phyloP scores from a whole-genome alignment of 2,329 filamentous ascomycete species.

The Xenoacremonium recifei region DNA sequence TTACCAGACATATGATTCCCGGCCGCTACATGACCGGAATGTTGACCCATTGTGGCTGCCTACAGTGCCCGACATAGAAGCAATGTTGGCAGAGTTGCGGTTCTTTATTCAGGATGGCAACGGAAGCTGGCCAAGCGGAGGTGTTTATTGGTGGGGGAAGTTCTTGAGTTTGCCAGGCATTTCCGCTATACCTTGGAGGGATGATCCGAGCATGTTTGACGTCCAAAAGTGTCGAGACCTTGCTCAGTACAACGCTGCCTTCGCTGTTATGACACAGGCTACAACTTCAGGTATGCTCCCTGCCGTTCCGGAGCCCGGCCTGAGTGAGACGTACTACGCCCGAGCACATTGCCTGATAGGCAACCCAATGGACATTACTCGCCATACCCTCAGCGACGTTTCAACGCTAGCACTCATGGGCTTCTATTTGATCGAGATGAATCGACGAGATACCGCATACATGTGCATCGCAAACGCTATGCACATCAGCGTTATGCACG shows the following conservation, averaged over 20 bases:
- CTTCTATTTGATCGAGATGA: slow-evolving; percentile 48
- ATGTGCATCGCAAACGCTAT: slow-evolving; percentile 47
- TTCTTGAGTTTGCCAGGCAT: no score
- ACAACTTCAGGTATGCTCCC: slow-evolving; percentile 15
- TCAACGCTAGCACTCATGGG: slow-evolving; percentile 46
- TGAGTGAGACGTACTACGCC: slow-evolving; percentile 45
- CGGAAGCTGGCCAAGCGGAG: slow-evolving; percentile 41
- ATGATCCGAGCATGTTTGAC: background rate
- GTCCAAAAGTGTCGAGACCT: slow-evolving; percentile 32
- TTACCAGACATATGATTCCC: slow-evolving; percentile 48
- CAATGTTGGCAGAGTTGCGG: slow-evolving; percentile 40
- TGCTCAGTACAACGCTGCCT: slow-evolving; percentile 45
- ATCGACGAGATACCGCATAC: slow-evolving; percentile 48
- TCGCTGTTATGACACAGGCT: slow-evolving; percentile 39
- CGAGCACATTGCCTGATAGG: slow-evolving; percentile 43
- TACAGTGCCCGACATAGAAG: slow-evolving; percentile 32
- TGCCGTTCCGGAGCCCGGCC: slow-evolving; percentile 24
- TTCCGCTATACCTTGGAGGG: no score
- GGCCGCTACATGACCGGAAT: slow-evolving; percentile 35
- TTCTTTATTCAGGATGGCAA: slow-evolving; percentile 46
- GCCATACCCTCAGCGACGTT: slow-evolving; percentile 41
- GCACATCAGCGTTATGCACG: slow-evolving; percentile 47
- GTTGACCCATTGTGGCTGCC: slow-evolving; percentile 42
- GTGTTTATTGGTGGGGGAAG: slow-evolving; percentile 50
- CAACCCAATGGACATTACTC: slow-evolving; percentile 45